Conservation (phyloP, 2,329 filamentous ascomycete species). For the Colletotrichum graminicola region DNA sequence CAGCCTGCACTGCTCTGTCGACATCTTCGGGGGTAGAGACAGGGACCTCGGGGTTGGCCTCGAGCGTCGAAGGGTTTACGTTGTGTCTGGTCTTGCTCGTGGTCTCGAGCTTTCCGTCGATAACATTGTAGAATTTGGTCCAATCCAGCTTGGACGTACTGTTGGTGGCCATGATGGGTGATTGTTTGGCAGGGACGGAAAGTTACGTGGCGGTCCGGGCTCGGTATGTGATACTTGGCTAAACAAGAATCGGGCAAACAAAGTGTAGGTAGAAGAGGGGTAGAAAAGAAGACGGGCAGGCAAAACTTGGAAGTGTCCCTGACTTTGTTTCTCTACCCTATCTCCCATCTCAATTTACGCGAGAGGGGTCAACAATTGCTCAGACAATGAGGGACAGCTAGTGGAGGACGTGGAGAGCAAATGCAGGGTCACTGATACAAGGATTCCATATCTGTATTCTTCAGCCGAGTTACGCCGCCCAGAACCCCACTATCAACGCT, state of each 20-base stretch:
- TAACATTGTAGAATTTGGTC: slow-evolving; percentile 63
- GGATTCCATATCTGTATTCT: slow-evolving; percentile 34
- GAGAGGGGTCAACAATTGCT: slow-evolving; percentile 14
- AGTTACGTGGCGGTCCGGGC: slow-evolving; percentile 16
- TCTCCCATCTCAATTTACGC: not conserved
- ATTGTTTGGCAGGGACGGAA: slow-evolving; percentile 12
- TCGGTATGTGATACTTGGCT: slow-evolving; percentile 4
- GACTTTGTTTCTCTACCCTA: not conserved
- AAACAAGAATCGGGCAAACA: slow-evolving; percentile 7
- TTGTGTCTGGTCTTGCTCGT: slow-evolving; percentile 60
- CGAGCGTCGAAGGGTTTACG: slow-evolving; percentile 64
- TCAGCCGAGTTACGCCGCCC: slow-evolving; percentile 18
- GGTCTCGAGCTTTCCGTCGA: slow-evolving; percentile 61
- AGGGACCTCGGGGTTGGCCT: slow-evolving; percentile 64
- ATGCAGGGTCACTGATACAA: slow-evolving; percentile 17
- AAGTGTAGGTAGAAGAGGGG: not conserved
- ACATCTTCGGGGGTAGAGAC: slow-evolving; percentile 62
- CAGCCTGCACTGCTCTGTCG: slow-evolving; percentile 62
- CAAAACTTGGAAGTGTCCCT: slow-evolving; percentile 6
- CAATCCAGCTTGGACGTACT: slow-evolving; percentile 35
- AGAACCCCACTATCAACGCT: slow-evolving; percentile 29
- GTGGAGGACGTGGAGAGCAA: slow-evolving; percentile 31
- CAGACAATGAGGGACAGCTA: slow-evolving; percentile 15
- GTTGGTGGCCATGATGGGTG: slow-evolving; percentile 34
- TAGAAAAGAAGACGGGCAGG: slow-evolving; percentile 17